Base-by-base conservation (phyloP, 805 yeast species). In the Zygoascus tannicola region DNA sequence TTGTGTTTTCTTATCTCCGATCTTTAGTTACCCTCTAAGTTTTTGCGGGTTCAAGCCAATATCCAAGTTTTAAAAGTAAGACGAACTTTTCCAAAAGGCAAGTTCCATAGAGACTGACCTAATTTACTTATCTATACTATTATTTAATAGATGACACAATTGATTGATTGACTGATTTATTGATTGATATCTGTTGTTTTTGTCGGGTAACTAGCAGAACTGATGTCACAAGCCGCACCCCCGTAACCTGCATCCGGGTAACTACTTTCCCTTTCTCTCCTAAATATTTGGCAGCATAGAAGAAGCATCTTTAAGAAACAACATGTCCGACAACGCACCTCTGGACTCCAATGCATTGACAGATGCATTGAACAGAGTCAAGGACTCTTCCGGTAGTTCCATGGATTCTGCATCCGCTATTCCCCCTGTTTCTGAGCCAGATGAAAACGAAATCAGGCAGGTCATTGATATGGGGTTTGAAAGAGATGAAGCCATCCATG, bases 381-480 rank as follows among this genome's bases (percentile, higher is more conserved):
- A 30, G 15, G 30, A 26, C 10, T 26, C 30, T 7, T n/a, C n/a
- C n/a, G n/a, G n/a, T n/a, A n/a, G n/a, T n/a, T 30, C 36, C 7
- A 43, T 45, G 35, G 44, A 45, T 22, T 19, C 32, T 32, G 30
- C 30, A 12, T 12, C 30, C 12, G 30, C 30, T 26, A 26, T 12
- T 8, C 30, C 30, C 12, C 10, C 30, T 26, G 12, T 12, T 8
- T 8, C 12, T 7, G 30, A 26, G 10, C 42, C 45, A 2, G n/a
- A 10, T 22, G 53, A 46, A 32, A 43, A 47, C 8, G 30, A 46
- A 12, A 50, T 53, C 32, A 21, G 28, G 19, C 51, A 47, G 41
- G 48, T 59, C 38, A 50, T 49, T 26, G 64, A 59, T 19, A 59
- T 59, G 64, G 64, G 64, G 22, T 55, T 59, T 41, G 34, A 46